Evolutionary conservation across 2,329 filamentous ascomycete species (phyloP).

Genomic region (Intubia oerlemansii): DNA sequence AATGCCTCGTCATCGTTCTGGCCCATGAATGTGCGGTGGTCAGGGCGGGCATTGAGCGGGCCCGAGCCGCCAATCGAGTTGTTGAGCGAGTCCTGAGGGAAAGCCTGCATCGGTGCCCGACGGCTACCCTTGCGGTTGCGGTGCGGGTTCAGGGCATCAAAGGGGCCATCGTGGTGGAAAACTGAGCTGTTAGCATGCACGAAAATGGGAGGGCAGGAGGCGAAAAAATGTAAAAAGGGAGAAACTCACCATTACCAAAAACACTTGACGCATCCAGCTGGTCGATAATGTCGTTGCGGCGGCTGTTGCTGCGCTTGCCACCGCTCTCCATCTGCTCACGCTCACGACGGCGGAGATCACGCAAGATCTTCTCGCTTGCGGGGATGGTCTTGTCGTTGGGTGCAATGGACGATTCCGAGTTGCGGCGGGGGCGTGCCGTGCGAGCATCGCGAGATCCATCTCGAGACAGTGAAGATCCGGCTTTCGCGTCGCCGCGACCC

Average conservation of each 20-base stretch:
- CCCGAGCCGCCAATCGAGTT: slow-evolving; percentile 78
- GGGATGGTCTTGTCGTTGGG: slow-evolving; percentile 36
- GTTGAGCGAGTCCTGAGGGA: slow-evolving; percentile 80
- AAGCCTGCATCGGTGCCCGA: slow-evolving; percentile 87
- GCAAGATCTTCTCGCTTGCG: slow-evolving; percentile 33
- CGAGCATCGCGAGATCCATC: slow-evolving; percentile 10
- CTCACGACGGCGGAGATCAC: slow-evolving; percentile 22
- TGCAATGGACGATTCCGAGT: slow-evolving; percentile 57
- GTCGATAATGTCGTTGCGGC: slow-evolving; percentile 73
- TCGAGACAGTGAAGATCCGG: too few species aligned
- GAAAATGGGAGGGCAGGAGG: neutral
- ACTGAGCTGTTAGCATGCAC: slow-evolving; percentile 29
- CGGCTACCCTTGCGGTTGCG: slow-evolving; percentile 70
- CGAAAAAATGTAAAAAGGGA: slow-evolving; percentile 1
- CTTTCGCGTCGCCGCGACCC: too few species aligned
- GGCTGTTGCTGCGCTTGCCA: slow-evolving; percentile 26
- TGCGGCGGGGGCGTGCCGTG: slow-evolving; percentile 39
- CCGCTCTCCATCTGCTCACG: slow-evolving; percentile 29
- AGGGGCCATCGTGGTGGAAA: slow-evolving; percentile 94
- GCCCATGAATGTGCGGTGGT: slow-evolving; percentile 78
- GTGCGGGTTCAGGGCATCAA: slow-evolving; percentile 88
- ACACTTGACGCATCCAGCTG: slow-evolving; percentile 92
- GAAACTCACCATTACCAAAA: slow-evolving; percentile 73
- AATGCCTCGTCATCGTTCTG: slow-evolving; percentile 64
- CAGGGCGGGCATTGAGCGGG: slow-evolving; percentile 59